Evolutionary conservation across 306 rosid genomes (phyloP), one percentile per base, ranked within the genome.

Genomic region (Trifolium repens): DNA sequence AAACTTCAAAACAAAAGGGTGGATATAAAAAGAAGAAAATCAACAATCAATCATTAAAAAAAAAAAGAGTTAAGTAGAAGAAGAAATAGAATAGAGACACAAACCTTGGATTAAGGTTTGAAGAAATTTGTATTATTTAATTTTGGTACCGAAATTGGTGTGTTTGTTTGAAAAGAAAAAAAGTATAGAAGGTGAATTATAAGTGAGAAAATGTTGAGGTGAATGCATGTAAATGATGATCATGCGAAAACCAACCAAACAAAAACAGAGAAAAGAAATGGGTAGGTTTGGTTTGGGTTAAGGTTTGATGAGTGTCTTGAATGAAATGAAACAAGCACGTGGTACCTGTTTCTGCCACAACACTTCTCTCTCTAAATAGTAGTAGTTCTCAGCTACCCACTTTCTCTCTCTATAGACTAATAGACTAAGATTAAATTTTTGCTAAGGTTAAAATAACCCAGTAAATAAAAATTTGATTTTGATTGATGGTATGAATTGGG

Each of bases 281-380:
- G 44, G 67, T 61, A 61, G 67, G 67, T 61, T 61, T 61, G 67
- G 67, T 61, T 61, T 32, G 67, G 67, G 19, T 58, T 58, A 58
- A 58, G 37, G 39, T 58, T 58, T 58, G 64, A 58, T 58, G 64
- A 0, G 37, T 26, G 67, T 61, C 67, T 14, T 61, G 9, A 61
- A 54, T 19, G 42, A 14, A 61, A 54, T 19, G 42, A 14, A 61
- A 4, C 22, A 14, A 61, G 67, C 67, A 61, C 67, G 67, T 61
- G 67, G 67, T 61, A 32, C 24, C 17, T 61, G 67, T 15, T 43
- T 2, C 24, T 32, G 19, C 67, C 67, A 61, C 67, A 61, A 61
- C 67, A 14, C 39, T n/a, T 27, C 10, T 59, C 19, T 61, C 19
- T 60, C 43, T 61, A 61, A 61, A 61, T 32, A 32, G 35, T 32